Conservation (phyloP, 345 rosid species). For the Citrus sinensis region DNA sequence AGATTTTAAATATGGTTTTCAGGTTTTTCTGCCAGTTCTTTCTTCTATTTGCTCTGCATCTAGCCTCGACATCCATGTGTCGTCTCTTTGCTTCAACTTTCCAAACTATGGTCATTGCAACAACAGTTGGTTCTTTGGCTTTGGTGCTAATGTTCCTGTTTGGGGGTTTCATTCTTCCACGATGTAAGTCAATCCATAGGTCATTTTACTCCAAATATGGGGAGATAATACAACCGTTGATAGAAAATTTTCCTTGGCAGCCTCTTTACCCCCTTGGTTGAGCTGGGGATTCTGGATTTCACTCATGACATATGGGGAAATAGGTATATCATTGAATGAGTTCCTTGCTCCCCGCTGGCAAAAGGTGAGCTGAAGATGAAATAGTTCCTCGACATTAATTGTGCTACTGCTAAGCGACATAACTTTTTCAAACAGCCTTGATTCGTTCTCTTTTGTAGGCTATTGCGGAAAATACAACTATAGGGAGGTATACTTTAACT, state of each 20-base stretch:
- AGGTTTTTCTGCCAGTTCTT: constrained; percentile 62
- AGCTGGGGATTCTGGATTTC: constrained; percentile 70
- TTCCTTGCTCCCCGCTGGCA: constrained; percentile 60
- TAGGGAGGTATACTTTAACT: constrained; percentile 43
- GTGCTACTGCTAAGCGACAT: background rate
- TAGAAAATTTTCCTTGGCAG: constrained; percentile 18
- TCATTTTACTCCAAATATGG: background rate
- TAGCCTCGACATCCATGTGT: constrained; percentile 46
- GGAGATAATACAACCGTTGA: constrained; percentile 1
- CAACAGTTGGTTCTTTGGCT: constrained; percentile 35
- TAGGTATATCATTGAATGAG: constrained; percentile 50
- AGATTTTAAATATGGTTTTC: background rate
- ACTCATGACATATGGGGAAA: constrained; percentile 54
- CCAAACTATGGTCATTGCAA: constrained; percentile 43
- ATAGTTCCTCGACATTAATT: background rate
- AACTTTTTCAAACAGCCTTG: background rate
- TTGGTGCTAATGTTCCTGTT: constrained; percentile 42
- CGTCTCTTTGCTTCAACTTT: constrained; percentile 47
- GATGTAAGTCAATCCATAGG: constrained; percentile 22
- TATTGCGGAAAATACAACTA: constrained; percentile 14
- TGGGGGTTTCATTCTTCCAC: constrained; percentile 57
- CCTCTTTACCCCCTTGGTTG: constrained; percentile 51
- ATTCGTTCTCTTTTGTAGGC: constrained; percentile 1
- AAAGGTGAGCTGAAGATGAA: constrained; percentile 24
- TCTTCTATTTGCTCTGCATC: constrained; percentile 47